phyloP scores from a whole-genome alignment of 495 filamentous ascomycete species.

The Parmelia sp. region DNA sequence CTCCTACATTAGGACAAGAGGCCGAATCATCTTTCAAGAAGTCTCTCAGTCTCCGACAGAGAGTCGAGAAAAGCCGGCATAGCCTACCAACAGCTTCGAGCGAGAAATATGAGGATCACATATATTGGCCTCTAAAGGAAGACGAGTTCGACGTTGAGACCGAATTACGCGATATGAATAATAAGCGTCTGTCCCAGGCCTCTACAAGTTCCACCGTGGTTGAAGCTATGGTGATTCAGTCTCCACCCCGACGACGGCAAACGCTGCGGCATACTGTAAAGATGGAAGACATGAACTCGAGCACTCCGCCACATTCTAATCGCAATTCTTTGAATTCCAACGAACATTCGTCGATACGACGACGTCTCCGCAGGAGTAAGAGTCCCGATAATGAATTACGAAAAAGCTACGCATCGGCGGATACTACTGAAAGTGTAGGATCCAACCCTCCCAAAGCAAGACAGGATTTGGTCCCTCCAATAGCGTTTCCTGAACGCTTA shows the following conservation, averaged over 20 bases:
- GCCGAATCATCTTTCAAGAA: conserved; percentile 28
- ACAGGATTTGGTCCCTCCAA: conserved; percentile 61
- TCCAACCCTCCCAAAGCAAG: conserved; percentile 43
- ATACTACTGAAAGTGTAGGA: conserved; percentile 48
- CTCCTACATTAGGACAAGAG: conserved; percentile 6
- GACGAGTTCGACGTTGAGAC: conserved; percentile 25
- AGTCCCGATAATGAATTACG: conserved; percentile 45
- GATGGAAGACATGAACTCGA: conserved; percentile 51
- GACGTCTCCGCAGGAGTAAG: conserved; percentile 42
- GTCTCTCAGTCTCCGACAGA: conserved; percentile 35
- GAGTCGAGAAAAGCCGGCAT: conserved; percentile 30
- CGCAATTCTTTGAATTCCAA: conserved; percentile 41
- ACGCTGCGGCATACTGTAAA: conserved; percentile 68
- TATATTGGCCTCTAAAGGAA: conserved; percentile 40
- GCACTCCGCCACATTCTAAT: conserved; percentile 40
- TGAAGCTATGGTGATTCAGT: conserved; percentile 64
- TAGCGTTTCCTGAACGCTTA: conserved; percentile 62
- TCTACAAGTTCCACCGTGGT: conserved; percentile 64
- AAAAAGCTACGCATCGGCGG: conserved; percentile 52
- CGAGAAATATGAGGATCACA: conserved; percentile 38
- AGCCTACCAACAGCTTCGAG: conserved; percentile 31
- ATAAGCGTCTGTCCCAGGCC: conserved; percentile 51
- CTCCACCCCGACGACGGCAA: conserved; percentile 46
- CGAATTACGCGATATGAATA: conserved; percentile 23
- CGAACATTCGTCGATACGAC: conserved; percentile 37